Percentiles rank a stretch among this genome's conserved stretches.
These are phyloP conservation scores for Trametes sanguinea DNA, from an alignment of 768 basidiomycete species.

Conservation along the genomic window DNA sequence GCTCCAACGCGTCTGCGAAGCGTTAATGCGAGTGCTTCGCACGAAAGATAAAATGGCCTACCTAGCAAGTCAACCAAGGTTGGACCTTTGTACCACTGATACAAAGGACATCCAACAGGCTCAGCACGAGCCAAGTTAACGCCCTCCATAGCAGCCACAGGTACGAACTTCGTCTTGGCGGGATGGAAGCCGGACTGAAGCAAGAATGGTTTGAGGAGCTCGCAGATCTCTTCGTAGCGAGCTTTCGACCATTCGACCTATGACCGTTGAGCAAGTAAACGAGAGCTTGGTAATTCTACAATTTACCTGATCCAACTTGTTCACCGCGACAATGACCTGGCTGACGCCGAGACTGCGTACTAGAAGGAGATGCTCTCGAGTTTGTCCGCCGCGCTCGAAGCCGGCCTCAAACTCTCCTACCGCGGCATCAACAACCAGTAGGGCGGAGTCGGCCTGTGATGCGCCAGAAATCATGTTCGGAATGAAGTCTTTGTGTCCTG, in stretches of 20 bases:
- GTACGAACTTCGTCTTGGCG: slow-evolving; percentile 80
- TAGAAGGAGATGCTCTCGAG: slow-evolving; percentile 89
- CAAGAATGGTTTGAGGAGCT: slow-evolving; percentile 75
- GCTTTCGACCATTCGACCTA: slow-evolving; percentile 87
- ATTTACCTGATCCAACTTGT: slow-evolving; percentile 89
- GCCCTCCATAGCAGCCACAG: slow-evolving; percentile 88
- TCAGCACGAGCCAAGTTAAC: slow-evolving; percentile 70
- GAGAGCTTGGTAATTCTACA: background rate
- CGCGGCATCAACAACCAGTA: slow-evolving; percentile 89
- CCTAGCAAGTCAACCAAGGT: slow-evolving; percentile 85
- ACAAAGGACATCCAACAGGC: slow-evolving; percentile 48
- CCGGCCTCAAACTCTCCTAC: slow-evolving; percentile 95
- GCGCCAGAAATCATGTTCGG: slow-evolving; percentile 99
- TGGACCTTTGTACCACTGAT: slow-evolving; percentile 82
- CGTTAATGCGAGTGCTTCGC: background rate
- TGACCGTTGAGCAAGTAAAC: background rate
- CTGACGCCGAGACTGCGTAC: slow-evolving; percentile 91
- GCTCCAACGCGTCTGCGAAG: slow-evolving; percentile 70
- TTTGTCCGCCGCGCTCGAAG: slow-evolving; percentile 93
- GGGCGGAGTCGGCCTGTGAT: slow-evolving; percentile 92
- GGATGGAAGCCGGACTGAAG: slow-evolving; percentile 83
- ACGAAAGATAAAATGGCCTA: slow-evolving; percentile 34
- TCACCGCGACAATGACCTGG: slow-evolving; percentile 89
- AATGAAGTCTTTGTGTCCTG: slow-evolving; percentile 96
- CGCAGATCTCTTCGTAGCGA: slow-evolving; percentile 85